Evolutionary conservation across 805 yeast genomes (phyloP).

Genomic region (Cephaloascus albidus): DNA sequence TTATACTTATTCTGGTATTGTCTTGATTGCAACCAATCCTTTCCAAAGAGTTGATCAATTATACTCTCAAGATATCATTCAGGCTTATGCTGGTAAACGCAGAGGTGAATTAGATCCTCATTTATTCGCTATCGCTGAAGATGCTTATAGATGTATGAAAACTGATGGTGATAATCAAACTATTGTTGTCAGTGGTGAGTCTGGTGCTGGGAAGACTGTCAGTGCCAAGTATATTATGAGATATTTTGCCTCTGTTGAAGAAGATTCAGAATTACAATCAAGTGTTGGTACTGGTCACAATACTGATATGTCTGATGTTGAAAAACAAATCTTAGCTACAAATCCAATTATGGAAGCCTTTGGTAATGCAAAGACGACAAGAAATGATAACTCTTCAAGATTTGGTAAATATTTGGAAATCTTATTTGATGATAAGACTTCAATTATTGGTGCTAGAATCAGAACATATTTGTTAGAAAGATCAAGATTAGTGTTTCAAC

Average conservation of each 20-base stretch:
- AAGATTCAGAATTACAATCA: constrained; percentile 23
- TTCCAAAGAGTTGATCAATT: constrained; percentile 87
- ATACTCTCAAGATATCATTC: constrained; percentile 86
- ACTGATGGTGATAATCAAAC: constrained; percentile 82
- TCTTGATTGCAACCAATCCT: constrained; percentile 92
- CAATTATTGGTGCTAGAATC: constrained; percentile 90
- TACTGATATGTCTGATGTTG: constrained; percentile 80
- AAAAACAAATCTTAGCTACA: constrained; percentile 90
- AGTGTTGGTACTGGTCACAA: constrained; percentile 24
- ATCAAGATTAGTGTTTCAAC: constrained; percentile 91
- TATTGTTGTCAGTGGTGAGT: constrained; percentile 93
- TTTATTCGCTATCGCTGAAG: constrained; percentile 95
- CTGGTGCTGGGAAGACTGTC: constrained; percentile 98
- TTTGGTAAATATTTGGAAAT: constrained; percentile 95
- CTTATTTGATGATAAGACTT: constrained; percentile 61
- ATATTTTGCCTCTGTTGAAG: constrained; percentile 90
- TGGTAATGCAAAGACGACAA: constrained; percentile 96
- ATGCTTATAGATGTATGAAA: constrained; percentile 93
- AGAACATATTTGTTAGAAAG: constrained; percentile 90
- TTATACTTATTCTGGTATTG: constrained; percentile 95
- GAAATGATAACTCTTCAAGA: constrained; percentile 96
- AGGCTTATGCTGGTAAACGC: constrained; percentile 86
- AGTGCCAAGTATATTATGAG: constrained; percentile 97
- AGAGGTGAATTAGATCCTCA: constrained; percentile 97
- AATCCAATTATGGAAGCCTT: constrained; percentile 97